Evolutionary conservation across 116 monocot genomes (phyloP), one percentile per base, ranked within the genome.

Genomic region (Thalassia testudinum): DNA sequence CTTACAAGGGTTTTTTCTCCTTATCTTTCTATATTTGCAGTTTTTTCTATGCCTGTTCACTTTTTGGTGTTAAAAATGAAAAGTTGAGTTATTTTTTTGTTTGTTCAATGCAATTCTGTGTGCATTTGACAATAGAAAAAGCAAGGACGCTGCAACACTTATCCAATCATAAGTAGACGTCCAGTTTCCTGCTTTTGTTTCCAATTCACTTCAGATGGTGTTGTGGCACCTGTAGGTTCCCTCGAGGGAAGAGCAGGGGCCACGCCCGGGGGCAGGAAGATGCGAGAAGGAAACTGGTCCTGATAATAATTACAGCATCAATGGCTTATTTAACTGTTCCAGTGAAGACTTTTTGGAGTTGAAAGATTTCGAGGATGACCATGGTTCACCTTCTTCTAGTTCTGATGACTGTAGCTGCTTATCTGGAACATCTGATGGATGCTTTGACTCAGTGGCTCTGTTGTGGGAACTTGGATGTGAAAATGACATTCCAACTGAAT

Each of bases 331-430:
- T 72, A 63, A 68, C 53, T 50, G 67, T 49, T 65, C 58, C 22
- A 68, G 34, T 30, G 83, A 45, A 37, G 80, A 74, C 59, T 80
- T 69, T 65, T 27, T 86, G 62, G 86, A 80, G 69, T 18, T 80
- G 15, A 66, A 74, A 43, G 86, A 86, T 61, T 21, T 86, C 0
- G 29, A 61, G 24, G 64, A 60, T 43, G 22, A 34, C 30, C 30
- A 25, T 13, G 59, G 61, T 37, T 58, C 69, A 27, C 65, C 75
- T 23, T 67, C 82, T 37, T 58, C 73, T 13, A 70, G 58, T 62
- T 87, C 81, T 50, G 72, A 67, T 50, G 58, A 70, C 57, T 78
- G 73, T 13, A 75, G 72, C 34, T 11, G 21, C 34, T 14, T 43
- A n/a, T 66, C 72, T 3, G 42, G 28, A 19, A 69, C 59, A 21